phyloP scores from a whole-genome alignment of 495 filamentous ascomycete genomes.

The Chaetomidium leptoderma region DNA sequence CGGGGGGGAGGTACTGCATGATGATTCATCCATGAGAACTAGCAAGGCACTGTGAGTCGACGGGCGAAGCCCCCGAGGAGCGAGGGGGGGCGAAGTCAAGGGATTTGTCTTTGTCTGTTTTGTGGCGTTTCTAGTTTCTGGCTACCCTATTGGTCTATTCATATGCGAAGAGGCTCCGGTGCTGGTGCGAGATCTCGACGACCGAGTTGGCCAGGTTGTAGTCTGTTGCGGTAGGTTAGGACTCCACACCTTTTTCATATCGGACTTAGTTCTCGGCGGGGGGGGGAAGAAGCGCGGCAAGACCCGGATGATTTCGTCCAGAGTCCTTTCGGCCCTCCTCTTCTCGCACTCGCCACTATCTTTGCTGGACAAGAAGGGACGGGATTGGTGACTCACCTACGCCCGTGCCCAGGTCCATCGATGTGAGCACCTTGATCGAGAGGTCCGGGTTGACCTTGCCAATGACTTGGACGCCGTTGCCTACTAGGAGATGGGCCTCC shows the following conservation, averaged over 20 bases:
- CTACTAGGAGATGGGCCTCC: constrained; percentile 73
- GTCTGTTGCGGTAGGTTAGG: constrained; percentile 48
- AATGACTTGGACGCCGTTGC: constrained; percentile 80
- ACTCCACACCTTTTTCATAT: not conserved
- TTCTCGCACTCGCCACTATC: not conserved
- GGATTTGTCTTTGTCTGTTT: not conserved
- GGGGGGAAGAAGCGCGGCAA: no score
- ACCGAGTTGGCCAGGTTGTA: constrained; percentile 74
- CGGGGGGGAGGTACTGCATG: no score
- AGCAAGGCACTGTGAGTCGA: no score
- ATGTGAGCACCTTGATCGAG: constrained; percentile 66
- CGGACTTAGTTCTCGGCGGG: not conserved
- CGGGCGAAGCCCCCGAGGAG: no score
- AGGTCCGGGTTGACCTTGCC: constrained; percentile 85
- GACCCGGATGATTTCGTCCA: not conserved
- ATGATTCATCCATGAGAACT: no score
- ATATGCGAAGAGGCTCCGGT: constrained; percentile 60
- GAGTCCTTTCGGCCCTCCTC: not conserved
- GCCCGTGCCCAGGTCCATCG: constrained; percentile 71
- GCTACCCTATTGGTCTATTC: constrained; percentile 3
- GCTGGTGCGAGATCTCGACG: constrained; percentile 82
- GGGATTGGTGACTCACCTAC: constrained; percentile 51
- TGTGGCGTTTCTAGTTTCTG: not conserved
- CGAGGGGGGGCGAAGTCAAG: no score
- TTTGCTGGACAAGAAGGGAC: no score